phyloP scores from a whole-genome alignment of 192 early-diverging fungal species.

The Coemansia sp. region DNA sequence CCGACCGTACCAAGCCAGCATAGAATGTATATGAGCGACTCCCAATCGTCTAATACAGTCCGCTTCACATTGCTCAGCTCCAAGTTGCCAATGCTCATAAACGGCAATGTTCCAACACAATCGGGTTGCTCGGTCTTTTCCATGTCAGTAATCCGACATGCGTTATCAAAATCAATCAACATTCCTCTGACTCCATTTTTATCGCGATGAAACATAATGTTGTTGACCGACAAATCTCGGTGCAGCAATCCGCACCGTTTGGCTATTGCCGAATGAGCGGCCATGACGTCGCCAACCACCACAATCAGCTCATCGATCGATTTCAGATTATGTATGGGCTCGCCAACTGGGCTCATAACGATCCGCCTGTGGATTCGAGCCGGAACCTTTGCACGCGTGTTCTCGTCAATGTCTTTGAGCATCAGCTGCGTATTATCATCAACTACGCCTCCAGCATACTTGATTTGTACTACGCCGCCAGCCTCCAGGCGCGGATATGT shows the following conservation, averaged over 20 bases:
- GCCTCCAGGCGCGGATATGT: conserved; percentile 5
- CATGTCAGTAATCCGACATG: background rate
- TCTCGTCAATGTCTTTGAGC: background rate
- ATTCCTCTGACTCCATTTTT: conserved; percentile 8
- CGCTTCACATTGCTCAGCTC: background rate
- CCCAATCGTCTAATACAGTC: conserved; percentile 32
- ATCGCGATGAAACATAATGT: conserved; percentile 20
- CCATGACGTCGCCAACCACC: conserved; percentile 5
- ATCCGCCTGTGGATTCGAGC: conserved; percentile 3
- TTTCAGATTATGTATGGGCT: background rate
- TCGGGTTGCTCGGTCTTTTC: background rate
- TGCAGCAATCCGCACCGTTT: conserved; percentile 10
- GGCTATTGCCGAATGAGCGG: background rate
- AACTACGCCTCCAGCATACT: too few species aligned
- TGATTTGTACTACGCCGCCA: conserved; percentile 1
- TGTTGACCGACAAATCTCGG: conserved; percentile 27
- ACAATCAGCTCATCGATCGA: conserved; percentile 12
- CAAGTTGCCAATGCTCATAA: conserved; percentile 36
- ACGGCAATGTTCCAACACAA: conserved; percentile 23
- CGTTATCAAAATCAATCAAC: conserved; percentile 29
- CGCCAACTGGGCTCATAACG: background rate
- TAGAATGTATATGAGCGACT: conserved; percentile 28
- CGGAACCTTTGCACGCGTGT: background rate
- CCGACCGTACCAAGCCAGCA: background rate
- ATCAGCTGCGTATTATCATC: background rate